phyloP scores from a whole-genome alignment of 2,329 filamentous ascomycete genomes.

The Fusarium verticillioides region DNA sequence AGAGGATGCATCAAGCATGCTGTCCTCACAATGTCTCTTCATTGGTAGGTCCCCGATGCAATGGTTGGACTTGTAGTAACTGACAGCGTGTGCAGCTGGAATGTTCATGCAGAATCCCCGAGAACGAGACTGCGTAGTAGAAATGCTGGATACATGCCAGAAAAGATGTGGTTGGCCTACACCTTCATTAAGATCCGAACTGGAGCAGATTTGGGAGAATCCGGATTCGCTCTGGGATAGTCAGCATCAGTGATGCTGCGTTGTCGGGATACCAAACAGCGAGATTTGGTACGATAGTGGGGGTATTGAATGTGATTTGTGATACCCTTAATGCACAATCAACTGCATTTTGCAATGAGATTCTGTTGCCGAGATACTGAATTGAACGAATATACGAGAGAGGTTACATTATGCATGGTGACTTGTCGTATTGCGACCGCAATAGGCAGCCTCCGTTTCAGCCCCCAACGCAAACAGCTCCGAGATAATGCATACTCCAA shows the following conservation, averaged over 20 bases:
- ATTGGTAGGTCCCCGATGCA: not conserved
- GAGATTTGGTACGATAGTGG: not conserved
- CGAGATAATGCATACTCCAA: not conserved
- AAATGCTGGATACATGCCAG: conserved; percentile 38
- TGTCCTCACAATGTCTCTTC: conserved; percentile 57
- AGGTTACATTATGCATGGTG: not conserved
- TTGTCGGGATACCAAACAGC: not conserved
- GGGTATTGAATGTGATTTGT: too few relatives aligned
- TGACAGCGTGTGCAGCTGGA: not conserved
- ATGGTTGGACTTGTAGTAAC: accelerated
- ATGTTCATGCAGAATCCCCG: conserved; percentile 31
- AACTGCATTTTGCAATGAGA: accelerated
- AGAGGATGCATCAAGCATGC: conserved; percentile 54
- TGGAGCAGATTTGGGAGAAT: conserved; percentile 36
- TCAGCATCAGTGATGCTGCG: not conserved
- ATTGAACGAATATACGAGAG: not conserved
- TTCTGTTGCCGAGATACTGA: not conserved
- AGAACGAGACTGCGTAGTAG: conserved; percentile 25
- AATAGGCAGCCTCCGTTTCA: not conserved
- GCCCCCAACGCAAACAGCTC: not conserved
- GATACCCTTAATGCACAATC: not conserved
- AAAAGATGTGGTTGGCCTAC: conserved; percentile 40
- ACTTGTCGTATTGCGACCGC: not conserved
- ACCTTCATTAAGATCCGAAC: conserved; percentile 30
- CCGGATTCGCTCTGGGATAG: conserved; percentile 11